These are phyloP conservation scores for Paraurostyla sp. DNA, from an alignment of 73 alveolate genomes.

Conservation along the genomic window DNA sequence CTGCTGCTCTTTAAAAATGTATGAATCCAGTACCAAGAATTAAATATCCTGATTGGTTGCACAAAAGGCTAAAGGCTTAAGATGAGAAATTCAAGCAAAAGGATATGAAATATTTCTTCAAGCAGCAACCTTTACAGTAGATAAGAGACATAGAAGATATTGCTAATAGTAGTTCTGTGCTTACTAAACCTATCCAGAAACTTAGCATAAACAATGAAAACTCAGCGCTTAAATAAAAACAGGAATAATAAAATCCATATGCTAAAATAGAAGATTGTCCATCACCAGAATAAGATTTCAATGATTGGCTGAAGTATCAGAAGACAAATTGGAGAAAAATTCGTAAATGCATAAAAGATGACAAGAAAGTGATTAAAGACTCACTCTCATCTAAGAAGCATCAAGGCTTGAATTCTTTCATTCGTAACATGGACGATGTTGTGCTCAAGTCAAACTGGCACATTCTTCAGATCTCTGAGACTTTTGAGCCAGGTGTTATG, in stretches of 20 bases:
- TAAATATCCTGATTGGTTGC: constrained; percentile 89
- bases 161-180: constrained; percentile 71
- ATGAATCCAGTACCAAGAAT: constrained; percentile 85
- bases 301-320: constrained; percentile 88
- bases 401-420: constrained; percentile 78
- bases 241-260: constrained; percentile 72
- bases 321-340: constrained; percentile 90
- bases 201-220: background rate
- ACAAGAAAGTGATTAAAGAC: constrained; percentile 55
- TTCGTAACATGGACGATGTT: constrained; percentile 81
- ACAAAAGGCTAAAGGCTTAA: constrained; percentile 79
- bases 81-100: constrained; percentile 80
- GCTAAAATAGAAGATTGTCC: constrained; percentile 78
- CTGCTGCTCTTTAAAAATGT: constrained; percentile 89
- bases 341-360: constrained; percentile 80
- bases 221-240: constrained; percentile 46
- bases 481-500: constrained; percentile 76
- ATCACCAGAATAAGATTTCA: constrained; percentile 81
- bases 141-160: constrained; percentile 82
- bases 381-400: constrained; percentile 61
- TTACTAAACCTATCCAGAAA: constrained; percentile 67
- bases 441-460: constrained; percentile 78
- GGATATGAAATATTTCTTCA: constrained; percentile 75
- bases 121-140: constrained; percentile 52
- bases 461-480: constrained; percentile 70